phyloP scores from a whole-genome alignment of 768 basidiomycete species.

The Asterophora lycoperdoides region DNA sequence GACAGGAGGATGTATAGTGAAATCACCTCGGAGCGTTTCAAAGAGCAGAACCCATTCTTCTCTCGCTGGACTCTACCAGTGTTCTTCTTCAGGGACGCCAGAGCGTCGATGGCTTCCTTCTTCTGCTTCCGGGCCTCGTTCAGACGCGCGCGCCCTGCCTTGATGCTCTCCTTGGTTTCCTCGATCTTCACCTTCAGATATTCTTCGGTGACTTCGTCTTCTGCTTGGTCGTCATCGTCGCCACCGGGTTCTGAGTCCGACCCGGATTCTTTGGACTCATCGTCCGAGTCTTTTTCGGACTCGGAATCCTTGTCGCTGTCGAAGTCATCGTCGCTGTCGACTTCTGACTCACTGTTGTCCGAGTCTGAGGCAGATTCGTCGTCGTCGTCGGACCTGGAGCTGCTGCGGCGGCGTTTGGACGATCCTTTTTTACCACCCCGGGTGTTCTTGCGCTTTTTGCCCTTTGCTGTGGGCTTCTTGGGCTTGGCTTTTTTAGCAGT shows the following conservation, averaged over 20 bases:
- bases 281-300: conserved; percentile 12
- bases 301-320: conserved; percentile 18
- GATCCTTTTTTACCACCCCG: conserved; percentile 36
- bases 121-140: conserved; percentile 33
- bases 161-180: conserved; percentile 37
- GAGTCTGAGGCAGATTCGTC: conserved; percentile 28
- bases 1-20: background rate
- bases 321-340: conserved; percentile 19
- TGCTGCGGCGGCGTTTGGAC: conserved; percentile 40
- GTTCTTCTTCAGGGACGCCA: conserved; percentile 38
- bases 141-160: conserved; percentile 32
- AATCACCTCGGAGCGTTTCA: conserved; percentile 50
- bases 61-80: conserved; percentile 45
- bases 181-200: conserved; percentile 40
- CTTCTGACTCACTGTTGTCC: conserved; percentile 18
- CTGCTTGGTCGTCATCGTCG: conserved; percentile 29
- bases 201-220: conserved; percentile 43
- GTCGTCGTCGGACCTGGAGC: conserved; percentile 33
- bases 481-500: conserved; percentile 27
- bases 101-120: conserved; percentile 30
- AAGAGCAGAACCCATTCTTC: conserved; percentile 60
- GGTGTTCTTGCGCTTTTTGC: conserved; percentile 50
- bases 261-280: conserved; percentile 14
- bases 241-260: conserved; percentile 17
- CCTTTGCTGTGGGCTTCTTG: conserved; percentile 10